Base-by-base conservation (phyloP, 371 early-diverging fungal genomes). In the Rhizomucor miehei region DNA sequence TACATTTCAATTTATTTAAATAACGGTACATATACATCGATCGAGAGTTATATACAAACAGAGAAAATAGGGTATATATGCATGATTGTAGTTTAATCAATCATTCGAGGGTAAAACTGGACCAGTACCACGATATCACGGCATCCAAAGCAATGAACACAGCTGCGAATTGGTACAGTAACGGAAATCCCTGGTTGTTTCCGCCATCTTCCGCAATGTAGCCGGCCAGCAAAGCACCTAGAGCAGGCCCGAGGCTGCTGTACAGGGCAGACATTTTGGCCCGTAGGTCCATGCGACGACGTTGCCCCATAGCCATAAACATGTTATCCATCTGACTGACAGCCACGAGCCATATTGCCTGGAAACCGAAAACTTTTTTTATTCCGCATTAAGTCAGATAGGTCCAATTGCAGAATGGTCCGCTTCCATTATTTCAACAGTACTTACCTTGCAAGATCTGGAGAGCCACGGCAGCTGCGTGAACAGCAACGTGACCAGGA, bases 381-480 rank as follows among this genome's bases (percentile, higher is more conserved):
- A 6, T 19, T 41, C 11, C 14, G 41, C 16, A 38, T 38, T 38
- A 9, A 38, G 38, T n/a, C n/a, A n/a, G n/a, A n/a, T n/a, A 38
- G 38, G 10, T 14, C 38, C 38, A 38, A 38, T 38, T 1, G 11
- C 41, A 40, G 25, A 9, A 47, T 25, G 29, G 35, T 46, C n/a
- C n/a, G n/a, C n/a, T n/a, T n/a, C n/a, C n/a, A n/a, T n/a, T n/a
- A n/a, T 25, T 20, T 13, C 36, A 53, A 13, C 23, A 53, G 44
- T 44, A 29, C 37, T 48, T 69, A 65, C 70, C 54, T 54, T 66
- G 64, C 16, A 63, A 43, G 19, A 50, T 54, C 24, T 72, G 68
- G 40, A 72, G 50, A n/a, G 61, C 1, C 21, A 61, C 25, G 25
- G 55, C 61, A 14, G 51, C 40, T 10, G 60, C 8, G 41, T 59